phyloP scores from a whole-genome alignment of 2,329 filamentous ascomycete species.

The Colletotrichum tamarilloi region DNA sequence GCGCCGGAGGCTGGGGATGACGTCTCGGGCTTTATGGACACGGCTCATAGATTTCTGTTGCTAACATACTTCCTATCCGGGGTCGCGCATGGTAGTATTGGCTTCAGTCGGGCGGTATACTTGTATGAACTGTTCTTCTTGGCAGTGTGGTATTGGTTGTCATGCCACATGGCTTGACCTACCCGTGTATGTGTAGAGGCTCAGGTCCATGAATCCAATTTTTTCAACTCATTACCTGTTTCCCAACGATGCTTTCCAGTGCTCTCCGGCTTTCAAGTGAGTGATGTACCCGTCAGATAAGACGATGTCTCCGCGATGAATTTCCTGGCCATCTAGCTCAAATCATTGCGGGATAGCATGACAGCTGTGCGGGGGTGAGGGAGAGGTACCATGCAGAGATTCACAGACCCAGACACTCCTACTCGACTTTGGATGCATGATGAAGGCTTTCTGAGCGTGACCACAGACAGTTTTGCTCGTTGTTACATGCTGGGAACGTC shows the following conservation, averaged over 20 bases:
- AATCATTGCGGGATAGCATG: background rate
- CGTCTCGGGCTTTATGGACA: slow-evolving; percentile 7
- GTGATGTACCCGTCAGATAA: background rate
- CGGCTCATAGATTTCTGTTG: background rate
- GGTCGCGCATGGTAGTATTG: background rate
- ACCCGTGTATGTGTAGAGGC: background rate
- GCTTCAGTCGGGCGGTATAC: background rate
- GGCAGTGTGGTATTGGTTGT: background rate
- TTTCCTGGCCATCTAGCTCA: background rate
- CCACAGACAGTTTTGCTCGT: no score
- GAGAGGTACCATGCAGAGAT: no score
- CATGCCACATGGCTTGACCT: background rate
- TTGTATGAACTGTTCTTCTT: background rate
- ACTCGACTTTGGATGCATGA: no score
- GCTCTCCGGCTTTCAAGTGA: background rate
- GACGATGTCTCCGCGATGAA: background rate
- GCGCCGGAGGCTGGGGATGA: slow-evolving; percentile 19
- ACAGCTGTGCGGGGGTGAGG: background rate
- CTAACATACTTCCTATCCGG: background rate
- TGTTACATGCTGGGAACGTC: slow-evolving; percentile 68
- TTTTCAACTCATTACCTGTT: background rate
- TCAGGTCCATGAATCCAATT: background rate
- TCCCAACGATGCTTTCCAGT: background rate
- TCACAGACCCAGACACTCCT: no score
- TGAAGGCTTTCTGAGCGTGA: no score